Percentiles rank a stretch among this genome's conserved stretches.
phyloP scores from a whole-genome alignment of 192 early-diverging fungal genomes.

The Dimargaris cristalligena region DNA sequence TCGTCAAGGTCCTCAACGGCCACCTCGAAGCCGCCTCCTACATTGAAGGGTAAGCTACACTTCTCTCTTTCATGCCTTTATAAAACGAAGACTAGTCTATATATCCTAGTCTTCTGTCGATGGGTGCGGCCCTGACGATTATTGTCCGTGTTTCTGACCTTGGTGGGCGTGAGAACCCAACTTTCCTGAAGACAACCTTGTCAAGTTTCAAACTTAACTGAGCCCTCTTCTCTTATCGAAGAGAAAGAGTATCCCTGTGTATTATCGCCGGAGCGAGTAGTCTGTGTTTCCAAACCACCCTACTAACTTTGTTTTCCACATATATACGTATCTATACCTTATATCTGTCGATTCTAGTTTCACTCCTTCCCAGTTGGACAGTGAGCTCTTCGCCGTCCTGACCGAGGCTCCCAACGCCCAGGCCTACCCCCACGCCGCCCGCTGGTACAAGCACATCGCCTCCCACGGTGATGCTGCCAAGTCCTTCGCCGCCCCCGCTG shows the following conservation, averaged over 20 bases:
- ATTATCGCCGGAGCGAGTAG: too few relatives aligned
- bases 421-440: conserved; percentile 71
- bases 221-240: too few relatives aligned
- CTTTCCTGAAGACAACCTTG: conserved; percentile 14
- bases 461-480: conserved; percentile 36
- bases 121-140: conserved; percentile 1
- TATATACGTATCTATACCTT: too few relatives aligned
- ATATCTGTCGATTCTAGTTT: too few relatives aligned
- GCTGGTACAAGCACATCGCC: conserved; percentile 92
- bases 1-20: conserved; percentile 53
- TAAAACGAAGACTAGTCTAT: not conserved
- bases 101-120: not conserved
- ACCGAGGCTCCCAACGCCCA: conserved; percentile 49
- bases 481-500: conserved; percentile 24
- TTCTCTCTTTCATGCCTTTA: conserved; percentile 9
- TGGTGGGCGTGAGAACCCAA: conserved; percentile 17
- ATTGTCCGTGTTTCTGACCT: conserved; percentile 4
- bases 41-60: conserved; percentile 64
- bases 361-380: conserved; percentile 69
- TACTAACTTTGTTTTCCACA: not conserved
- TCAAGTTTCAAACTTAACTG: too few relatives aligned
- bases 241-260: too few relatives aligned
- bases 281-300: too few relatives aligned
- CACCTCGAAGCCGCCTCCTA: conserved; percentile 63
- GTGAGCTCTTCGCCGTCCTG: conserved; percentile 68